These are phyloP conservation scores for Pilasporangium apinafurcum DNA, from an alignment of 352 stramenopile genomes.

Conservation along the genomic window DNA sequence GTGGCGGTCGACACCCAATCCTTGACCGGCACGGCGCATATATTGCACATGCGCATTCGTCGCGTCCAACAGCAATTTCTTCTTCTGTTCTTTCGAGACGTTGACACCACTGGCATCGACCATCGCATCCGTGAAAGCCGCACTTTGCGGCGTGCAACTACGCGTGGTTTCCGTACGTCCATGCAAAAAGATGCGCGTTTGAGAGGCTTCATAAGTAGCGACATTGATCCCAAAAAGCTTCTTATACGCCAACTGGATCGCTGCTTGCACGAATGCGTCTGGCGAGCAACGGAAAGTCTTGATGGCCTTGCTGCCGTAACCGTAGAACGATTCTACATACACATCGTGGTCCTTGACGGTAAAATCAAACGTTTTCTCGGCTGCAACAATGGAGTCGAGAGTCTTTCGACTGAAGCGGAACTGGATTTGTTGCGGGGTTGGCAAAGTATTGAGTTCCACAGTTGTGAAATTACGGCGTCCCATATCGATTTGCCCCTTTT, in stretches of 20 bases:
- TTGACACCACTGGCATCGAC: conserved; percentile 27
- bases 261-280: conserved; percentile 94
- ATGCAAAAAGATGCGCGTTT: conserved; percentile 93
- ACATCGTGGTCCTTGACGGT: conserved; percentile 85
- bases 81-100: conserved; percentile 24
- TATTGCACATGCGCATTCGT: conserved; percentile 50
- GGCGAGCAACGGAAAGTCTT: conserved; percentile 89
- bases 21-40: conserved; percentile 61
- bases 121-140: conserved; percentile 86
- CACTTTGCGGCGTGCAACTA: conserved; percentile 73
- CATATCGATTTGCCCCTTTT: conserved; percentile 41
- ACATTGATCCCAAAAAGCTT: conserved; percentile 59
- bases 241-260: conserved; percentile 91
- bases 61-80: conserved; percentile 31
- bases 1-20: conserved; percentile 91
- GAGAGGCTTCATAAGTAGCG: conserved; percentile 93
- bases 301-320: conserved; percentile 85
- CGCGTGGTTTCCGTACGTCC: conserved; percentile 91
- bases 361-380: conserved; percentile 53
- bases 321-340: conserved; percentile 83
- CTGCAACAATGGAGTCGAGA: conserved; percentile 35
- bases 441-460: conserved; percentile 19
- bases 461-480: conserved; percentile 32
- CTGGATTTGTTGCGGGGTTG: conserved; percentile 26
- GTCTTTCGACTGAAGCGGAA: conserved; percentile 52